Evolutionary conservation across 73 alveolate genomes (phyloP).

Genomic region (Paramecium bursaria): DNA sequence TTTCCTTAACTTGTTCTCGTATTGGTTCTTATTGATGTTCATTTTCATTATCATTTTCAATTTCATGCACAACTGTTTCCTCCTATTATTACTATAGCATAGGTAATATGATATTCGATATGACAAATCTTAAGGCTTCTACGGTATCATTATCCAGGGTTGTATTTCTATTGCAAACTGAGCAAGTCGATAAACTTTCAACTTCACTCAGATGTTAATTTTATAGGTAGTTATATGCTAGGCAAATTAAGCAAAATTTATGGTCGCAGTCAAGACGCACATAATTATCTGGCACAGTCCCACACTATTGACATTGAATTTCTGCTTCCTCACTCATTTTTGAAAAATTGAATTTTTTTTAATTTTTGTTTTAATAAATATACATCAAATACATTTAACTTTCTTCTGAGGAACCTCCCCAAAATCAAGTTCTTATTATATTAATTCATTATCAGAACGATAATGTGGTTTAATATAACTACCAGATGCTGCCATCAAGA

Average conservation of each 20-base stretch:
- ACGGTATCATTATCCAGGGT: conserved; percentile 38
- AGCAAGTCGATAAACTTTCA: conserved; percentile 25
- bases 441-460: conserved; percentile 21
- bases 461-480: conserved; percentile 15
- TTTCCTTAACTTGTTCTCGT: not conserved
- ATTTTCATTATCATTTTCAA: conserved; percentile 6
- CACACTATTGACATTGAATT: conserved; percentile 33
- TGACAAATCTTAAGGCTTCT: conserved; percentile 37
- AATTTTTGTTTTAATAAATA: too few species aligned
- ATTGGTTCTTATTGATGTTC: not conserved
- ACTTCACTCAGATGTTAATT: conserved; percentile 3
- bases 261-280: conserved; percentile 53
- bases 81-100: conserved; percentile 19
- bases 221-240: conserved; percentile 29
- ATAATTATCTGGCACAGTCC: conserved; percentile 39
- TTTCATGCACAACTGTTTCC: conserved; percentile 5
- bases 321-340: too few species aligned
- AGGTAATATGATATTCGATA: conserved; percentile 31
- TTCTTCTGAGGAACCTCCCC: not conserved
- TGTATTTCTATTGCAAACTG: conserved; percentile 21
- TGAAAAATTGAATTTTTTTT: too few species aligned
- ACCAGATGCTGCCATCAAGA: conserved; percentile 22
- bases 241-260: conserved; percentile 55
- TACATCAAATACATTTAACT: not conserved
- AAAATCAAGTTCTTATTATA: conserved; percentile 48